Percentiles rank a stretch among this genome's conserved stretches.
Evolutionary conservation across 2,329 filamentous ascomycete species (phyloP).

Genomic region (Nemania sp.): DNA sequence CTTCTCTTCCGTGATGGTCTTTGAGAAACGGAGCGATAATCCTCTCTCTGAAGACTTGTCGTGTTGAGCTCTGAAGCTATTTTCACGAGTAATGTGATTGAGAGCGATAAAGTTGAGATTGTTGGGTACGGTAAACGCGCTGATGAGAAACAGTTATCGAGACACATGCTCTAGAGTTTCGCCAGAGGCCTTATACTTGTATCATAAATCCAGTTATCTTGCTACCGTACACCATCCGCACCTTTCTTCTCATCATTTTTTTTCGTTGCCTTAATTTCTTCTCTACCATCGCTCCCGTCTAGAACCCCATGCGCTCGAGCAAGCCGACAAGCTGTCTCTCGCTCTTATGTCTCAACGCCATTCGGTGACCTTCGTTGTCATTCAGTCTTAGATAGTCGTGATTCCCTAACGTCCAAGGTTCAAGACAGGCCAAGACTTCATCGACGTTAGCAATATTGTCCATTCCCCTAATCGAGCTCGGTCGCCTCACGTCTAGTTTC

Average conservation of each 20-base stretch:
- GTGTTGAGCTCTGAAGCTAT: no score
- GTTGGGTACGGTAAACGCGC: no score
- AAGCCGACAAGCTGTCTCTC: slow-evolving; percentile 19
- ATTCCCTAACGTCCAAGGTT: slow-evolving; percentile 16
- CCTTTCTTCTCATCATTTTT: background rate
- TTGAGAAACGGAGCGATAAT: no score
- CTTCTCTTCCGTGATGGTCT: no score
- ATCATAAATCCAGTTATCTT: no score
- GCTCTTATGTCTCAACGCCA: background rate
- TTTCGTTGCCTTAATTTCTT: slow-evolving; percentile 5
- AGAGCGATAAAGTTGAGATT: no score
- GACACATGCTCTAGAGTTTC: no score
- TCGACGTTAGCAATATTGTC: slow-evolving; percentile 25
- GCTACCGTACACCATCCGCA: no score
- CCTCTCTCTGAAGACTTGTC: no score
- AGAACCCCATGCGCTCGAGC: slow-evolving; percentile 19
- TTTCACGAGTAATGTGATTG: no score
- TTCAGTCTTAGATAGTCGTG: slow-evolving; percentile 24
- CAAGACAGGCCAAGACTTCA: slow-evolving; percentile 14
- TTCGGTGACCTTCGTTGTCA: slow-evolving; percentile 11
- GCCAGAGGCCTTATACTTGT: no score
- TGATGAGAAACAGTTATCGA: no score
- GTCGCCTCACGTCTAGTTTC: slow-evolving; percentile 10
- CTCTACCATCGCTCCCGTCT: background rate
- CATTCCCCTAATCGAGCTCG: slow-evolving; percentile 12